Evolutionary conservation across 1,284 basidiomycete genomes (phyloP).

Genomic region (Ganoderma lucidum): DNA sequence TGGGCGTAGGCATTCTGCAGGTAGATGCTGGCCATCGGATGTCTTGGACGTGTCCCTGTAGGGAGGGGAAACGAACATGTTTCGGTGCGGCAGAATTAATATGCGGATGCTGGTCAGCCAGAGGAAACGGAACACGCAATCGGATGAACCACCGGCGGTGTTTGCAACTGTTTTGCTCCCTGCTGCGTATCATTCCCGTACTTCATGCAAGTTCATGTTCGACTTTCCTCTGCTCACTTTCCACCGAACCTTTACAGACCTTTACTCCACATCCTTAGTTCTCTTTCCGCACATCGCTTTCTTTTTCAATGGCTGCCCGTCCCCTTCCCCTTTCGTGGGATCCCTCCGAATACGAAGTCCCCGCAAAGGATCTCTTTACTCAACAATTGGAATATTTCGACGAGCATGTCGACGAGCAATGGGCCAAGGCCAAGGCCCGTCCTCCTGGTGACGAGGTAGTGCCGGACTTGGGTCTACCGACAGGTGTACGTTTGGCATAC

Average conservation of each 20-base stretch:
- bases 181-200: neutral
- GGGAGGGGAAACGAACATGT: neutral
- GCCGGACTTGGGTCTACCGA: too few relatives aligned
- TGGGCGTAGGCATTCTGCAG: neutral
- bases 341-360: too few relatives aligned
- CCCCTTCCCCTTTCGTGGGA: too few relatives aligned
- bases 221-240: neutral
- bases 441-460: too few relatives aligned
- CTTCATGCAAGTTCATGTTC: neutral
- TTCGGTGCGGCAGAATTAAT: neutral
- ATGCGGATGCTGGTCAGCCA: neutral
- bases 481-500: neutral
- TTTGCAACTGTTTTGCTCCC: neutral
- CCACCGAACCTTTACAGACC: neutral
- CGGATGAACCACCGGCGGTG: neutral
- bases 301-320: neutral
- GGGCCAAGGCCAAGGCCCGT: too few relatives aligned
- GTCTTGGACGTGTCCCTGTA: neutral
- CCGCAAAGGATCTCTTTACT: too few relatives aligned
- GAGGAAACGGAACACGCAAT: neutral
- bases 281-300: neutral
- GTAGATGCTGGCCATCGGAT: neutral
- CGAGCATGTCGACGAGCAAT: too few relatives aligned
- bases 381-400: too few relatives aligned
- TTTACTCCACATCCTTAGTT: neutral